Evolutionary conservation across 768 basidiomycete species (phyloP), one percentile per base, ranked within the genome.

Genomic region (Lactarius akahatsu): DNA sequence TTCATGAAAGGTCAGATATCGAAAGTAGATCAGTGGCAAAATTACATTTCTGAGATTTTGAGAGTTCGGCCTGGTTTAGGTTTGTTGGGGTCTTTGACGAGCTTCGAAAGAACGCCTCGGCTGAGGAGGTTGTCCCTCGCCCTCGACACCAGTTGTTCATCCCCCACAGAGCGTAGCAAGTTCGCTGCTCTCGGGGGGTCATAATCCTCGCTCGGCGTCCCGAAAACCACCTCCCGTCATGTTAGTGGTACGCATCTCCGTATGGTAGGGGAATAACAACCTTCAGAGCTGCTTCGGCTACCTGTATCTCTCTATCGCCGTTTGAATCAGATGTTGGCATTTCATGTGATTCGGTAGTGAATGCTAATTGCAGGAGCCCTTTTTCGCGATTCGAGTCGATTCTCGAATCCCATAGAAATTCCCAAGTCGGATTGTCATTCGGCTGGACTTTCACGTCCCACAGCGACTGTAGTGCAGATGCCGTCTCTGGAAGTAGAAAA

Each of bases 341-440:
- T 13, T 78, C 77, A 59, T 82, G 80, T 2, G 75, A 71, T 20
- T 78, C 77, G 32, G 75, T 77, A 23, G 81, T 81, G 70, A 90
- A 85, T 7, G 86, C 78, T 59, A 86, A 81, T 58, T 81, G 80
- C 38, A 87, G 77, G 60, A 91, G 75, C 50, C 82, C 82, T 73
- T 88, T 89, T 74, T 92, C 92, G 50, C 92, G 85, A 13, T 83
- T 82, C 73, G 93, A 91, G 71, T 92, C 91, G 1, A 89, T 87
- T 18, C 80, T 73, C 1, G 82, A 80, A 70, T 81, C 89, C 86
- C 88, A 92, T 76, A 93, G 80, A 72, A 90, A 90, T 66, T 92
- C 90, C 84, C 85, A 91, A 6, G 80, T 68, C 0, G 88, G 83
- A 1, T 77, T 74, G 13, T 72, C 73, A 4, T 74, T 73, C 16